phyloP scores from a whole-genome alignment of 495 filamentous ascomycete species.

The Annulohypoxylon maeteangense region DNA sequence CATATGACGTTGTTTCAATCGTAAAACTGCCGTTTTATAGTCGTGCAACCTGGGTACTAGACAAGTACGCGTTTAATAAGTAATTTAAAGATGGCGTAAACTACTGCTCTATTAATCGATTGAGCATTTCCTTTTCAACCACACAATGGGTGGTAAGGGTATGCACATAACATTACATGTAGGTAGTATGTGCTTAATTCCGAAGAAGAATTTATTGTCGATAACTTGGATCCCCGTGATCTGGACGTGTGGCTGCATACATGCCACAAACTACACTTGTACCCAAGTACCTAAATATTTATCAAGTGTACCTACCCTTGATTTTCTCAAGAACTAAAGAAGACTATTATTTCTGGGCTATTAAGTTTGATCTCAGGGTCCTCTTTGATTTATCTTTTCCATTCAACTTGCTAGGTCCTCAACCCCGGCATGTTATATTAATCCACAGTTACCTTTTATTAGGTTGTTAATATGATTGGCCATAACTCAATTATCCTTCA shows the following conservation, averaged over 20 bases:
- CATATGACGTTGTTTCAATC: conserved; percentile 38
- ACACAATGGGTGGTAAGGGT: not conserved
- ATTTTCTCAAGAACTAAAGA: conserved; percentile 6
- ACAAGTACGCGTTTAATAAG: conserved; percentile 37
- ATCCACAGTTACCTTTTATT: conserved; percentile 14
- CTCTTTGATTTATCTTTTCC: conserved; percentile 8
- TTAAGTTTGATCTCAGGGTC: conserved; percentile 26
- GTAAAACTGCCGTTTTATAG: conserved; percentile 37
- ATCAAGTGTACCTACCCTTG: conserved; percentile 3
- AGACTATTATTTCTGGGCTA: too few species aligned
- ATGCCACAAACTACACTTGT: conserved; percentile 6
- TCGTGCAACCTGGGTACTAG: too few species aligned
- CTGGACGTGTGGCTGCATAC: conserved; percentile 32
- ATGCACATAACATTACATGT: conserved; percentile 11
- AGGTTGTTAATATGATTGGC: conserved; percentile 35
- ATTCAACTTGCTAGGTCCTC: not conserved
- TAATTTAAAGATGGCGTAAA: conserved; percentile 36
- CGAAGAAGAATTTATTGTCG: not conserved
- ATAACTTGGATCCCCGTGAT: conserved; percentile 9
- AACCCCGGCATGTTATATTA: conserved; percentile 29
- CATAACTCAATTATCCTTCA: conserved; percentile 25
- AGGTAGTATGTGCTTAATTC: conserved; percentile 1
- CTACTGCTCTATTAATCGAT: conserved; percentile 20
- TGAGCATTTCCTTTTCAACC: conserved; percentile 16
- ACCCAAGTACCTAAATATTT: conserved; percentile 14